A percentile compares a stretch with the other conserved stretches of the same genome.
phyloP scores from a whole-genome alignment of 371 early-diverging fungal species.

The Lichtheimia hyalospora region DNA sequence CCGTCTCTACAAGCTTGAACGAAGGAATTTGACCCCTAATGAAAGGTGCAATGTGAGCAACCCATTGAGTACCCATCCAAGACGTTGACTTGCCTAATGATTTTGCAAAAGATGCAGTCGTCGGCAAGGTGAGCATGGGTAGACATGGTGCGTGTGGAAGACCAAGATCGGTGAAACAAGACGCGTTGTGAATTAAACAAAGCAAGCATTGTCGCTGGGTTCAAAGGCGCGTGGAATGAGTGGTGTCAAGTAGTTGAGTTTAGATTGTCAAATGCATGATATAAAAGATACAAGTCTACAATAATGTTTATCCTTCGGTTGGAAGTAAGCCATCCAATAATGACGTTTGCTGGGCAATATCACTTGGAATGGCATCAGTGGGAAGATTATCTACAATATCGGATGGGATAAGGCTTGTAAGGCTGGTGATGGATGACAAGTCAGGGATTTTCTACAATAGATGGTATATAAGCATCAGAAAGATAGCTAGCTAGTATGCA shows the following conservation, averaged over 20 bases:
- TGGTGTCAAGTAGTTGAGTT: too few species aligned
- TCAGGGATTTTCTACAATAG: conserved; percentile 3
- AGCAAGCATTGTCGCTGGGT: background rate
- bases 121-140: conserved; percentile 27
- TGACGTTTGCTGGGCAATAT: too few species aligned
- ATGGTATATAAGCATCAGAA: background rate
- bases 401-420: conserved; percentile 7
- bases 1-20: conserved; percentile 80
- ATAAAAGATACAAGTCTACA: too few species aligned
- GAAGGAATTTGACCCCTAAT: conserved; percentile 81
- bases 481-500: background rate
- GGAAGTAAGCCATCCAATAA: too few species aligned
- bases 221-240: too few species aligned
- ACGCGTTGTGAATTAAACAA: background rate
- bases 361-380: background rate
- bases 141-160: conserved; percentile 20
- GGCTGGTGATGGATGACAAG: background rate
- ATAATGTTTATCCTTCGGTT: too few species aligned
- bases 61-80: background rate
- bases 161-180: conserved; percentile 1
- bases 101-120: conserved; percentile 90
- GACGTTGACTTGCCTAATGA: conserved; percentile 55
- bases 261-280: too few species aligned
- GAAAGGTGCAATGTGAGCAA: background rate
- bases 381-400: conserved; percentile 1